phyloP scores from a whole-genome alignment of 257 asterid genomes.

The Jasminum sambac region DNA sequence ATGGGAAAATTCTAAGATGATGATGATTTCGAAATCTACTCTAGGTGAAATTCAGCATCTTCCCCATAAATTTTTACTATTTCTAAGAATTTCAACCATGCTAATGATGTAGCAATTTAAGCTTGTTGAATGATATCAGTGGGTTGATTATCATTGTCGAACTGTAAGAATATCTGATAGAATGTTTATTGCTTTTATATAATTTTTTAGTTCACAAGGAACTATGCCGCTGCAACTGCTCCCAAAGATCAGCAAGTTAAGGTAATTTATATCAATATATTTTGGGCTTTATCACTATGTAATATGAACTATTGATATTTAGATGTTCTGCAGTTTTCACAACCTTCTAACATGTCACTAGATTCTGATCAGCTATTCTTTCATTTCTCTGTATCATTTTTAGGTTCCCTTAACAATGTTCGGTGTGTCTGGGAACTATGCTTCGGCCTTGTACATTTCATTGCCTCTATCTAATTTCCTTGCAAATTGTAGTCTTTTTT shows the following conservation, averaged over 20 bases:
- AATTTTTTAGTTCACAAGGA: conserved; percentile 56
- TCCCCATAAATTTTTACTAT: too few relatives aligned
- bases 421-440: conserved; percentile 90
- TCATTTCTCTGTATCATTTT: conserved; percentile 38
- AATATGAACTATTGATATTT: background rate
- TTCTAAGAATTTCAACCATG: too few relatives aligned
- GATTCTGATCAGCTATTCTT: conserved; percentile 23
- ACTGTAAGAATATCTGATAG: conserved; percentile 5
- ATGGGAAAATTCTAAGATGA: too few relatives aligned
- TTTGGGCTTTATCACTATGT: background rate
- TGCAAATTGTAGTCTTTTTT: too few relatives aligned
- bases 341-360: conserved; percentile 34
- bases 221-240: conserved; percentile 48
- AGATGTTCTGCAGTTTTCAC: conserved; percentile 40
- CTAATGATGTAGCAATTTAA: background rate
- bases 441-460: conserved; percentile 71
- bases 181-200: conserved; percentile 17
- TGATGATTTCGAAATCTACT: too few relatives aligned
- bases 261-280: conserved; percentile 36
- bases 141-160: background rate
- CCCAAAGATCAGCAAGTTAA: conserved; percentile 56
- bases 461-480: too few relatives aligned
- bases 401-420: conserved; percentile 79
- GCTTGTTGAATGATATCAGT: background rate
- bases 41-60: too few relatives aligned